phyloP scores from a whole-genome alignment of 805 yeast genomes.

The Lipomyces mesembrius region DNA sequence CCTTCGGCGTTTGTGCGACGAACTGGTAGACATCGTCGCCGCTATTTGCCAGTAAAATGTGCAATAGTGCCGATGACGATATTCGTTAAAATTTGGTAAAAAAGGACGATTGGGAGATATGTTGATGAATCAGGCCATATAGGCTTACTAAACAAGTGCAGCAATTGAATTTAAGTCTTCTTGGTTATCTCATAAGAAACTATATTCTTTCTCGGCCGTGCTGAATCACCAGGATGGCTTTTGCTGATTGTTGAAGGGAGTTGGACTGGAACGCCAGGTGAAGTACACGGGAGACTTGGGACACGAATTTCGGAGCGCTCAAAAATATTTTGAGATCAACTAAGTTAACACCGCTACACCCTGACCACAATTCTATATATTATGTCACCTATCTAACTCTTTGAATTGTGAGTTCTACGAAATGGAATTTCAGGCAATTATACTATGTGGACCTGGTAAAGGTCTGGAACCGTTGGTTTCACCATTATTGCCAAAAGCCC shows the following conservation, averaged over 20 bases:
- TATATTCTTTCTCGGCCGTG: not conserved
- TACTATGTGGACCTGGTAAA: slow-evolving; percentile 85
- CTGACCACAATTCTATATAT: not conserved
- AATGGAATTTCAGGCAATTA: slow-evolving; percentile 92
- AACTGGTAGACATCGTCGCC: slow-evolving; percentile 5
- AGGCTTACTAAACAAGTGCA: not conserved
- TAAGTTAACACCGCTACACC: not conserved
- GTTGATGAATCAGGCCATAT: not conserved
- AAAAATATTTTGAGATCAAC: not conserved
- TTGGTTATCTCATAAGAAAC: not conserved
- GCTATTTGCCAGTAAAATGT: not conserved
- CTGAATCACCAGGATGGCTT: not conserved
- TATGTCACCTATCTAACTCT: not conserved
- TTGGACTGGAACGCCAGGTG: not conserved
- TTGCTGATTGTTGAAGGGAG: not conserved
- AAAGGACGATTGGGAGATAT: not conserved
- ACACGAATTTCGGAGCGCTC: not conserved
- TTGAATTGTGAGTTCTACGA: not conserved
- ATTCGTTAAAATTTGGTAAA: not conserved
- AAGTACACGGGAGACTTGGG: not conserved
- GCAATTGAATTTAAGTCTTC: not conserved
- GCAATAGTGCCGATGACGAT: not conserved
- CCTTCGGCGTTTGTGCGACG: slow-evolving; percentile 7
- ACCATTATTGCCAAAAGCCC: slow-evolving; percentile 72
- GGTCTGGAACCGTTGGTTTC: slow-evolving; percentile 72